Base-by-base conservation (phyloP, 2,329 filamentous ascomycete genomes). In the Fusarium sp. region DNA sequence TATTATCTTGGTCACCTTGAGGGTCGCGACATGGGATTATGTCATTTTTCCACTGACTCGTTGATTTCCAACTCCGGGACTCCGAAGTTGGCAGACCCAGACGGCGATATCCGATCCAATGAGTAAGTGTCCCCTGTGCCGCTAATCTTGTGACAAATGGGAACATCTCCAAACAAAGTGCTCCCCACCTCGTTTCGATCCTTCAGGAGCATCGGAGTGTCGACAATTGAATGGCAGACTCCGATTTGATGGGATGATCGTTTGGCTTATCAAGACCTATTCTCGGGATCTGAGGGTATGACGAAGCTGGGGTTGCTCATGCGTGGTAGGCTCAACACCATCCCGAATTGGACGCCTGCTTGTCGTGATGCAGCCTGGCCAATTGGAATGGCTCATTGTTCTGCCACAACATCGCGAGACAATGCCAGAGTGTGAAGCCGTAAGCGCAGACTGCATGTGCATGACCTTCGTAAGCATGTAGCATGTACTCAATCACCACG, bases 61-160 rank as follows among this genome's bases (percentile, higher is more conserved):
- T 49, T 51, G 48, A 68, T 33, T 42, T 41, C 14, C 11, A 68
- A 67, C 65, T 67, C 63, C 65, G 65, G 37, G 39, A 37, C 27
- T 54, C 65, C 65, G 65, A 44, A 4, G 9, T 23, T 41, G 19
- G 7, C n/a, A 62, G 37, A 49, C 29, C 29, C 16, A 19, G 1
- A 49, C 37, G 41, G 65, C 12, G 12, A 19, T 33, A 0, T 12
- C 14, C 35, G 35, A 29, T 9, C 63, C 56, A 68, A 19, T 68
- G 11, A 31, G 27, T 10, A 7, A 8, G 4, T 27, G 35, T 55
- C 63, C 63, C 10, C 1, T 3, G 0, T 7, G 2, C 11, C 16
- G 25, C 37, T 49, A 27, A 44, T 15, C 2, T 1, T 0, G 3
- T 15, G 9, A 11, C 65, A 11, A 67, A 67, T 67, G 7, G 65